Base-by-base conservation (phyloP, 1,139 yeast genomes). In the Geotrichum reessii region DNA sequence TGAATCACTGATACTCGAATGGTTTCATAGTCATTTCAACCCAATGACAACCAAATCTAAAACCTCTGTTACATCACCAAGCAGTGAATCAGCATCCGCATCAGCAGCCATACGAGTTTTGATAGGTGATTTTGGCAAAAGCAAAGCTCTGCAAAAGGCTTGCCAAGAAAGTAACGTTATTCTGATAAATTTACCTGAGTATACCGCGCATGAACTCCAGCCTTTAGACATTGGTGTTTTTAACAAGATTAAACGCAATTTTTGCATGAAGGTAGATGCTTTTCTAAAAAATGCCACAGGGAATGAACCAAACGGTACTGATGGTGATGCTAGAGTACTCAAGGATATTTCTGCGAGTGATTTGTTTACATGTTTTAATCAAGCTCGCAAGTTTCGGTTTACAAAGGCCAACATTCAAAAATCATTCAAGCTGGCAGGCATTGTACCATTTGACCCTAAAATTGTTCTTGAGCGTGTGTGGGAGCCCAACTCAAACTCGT, bases 181-280 rank as follows among this genome's bases (percentile, higher is more conserved):
- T n/a, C 21, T 55, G 37, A 40, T 55, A 8, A 14, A 50, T 28
- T 7, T 58, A 12, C 61, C 61, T 19, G 28, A 50, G 6, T 12
- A 27, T 25, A 52, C 53, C 12, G 47, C 50, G 21, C 60, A 55
- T 52, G 60, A 58, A 25, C 47, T 58, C 12, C 57, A 54, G 25
- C 60, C 60, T 11, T 53, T 54, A 7, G 53, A 52, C 51, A 28
- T 52, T 31, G 54, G 58, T 9, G 25, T 58, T 25, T 58, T 58
- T 22, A 27, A 53, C 17, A 55, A 55, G 27, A 22, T 55, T 3
- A 58, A 58, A 24, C 42, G 57, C 7, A 58, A 52, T 27, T 52
- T 58, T 42, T 58, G 61, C 51, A 51, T 49, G 14, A 52, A 55
- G 28, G 52, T 55, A 5, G 56, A 58, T 21, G 5, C 54, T n/a